These are phyloP conservation scores for Sanghuangporus weigelae DNA, from an alignment of 1,284 basidiomycete species.

Conservation along the genomic window DNA sequence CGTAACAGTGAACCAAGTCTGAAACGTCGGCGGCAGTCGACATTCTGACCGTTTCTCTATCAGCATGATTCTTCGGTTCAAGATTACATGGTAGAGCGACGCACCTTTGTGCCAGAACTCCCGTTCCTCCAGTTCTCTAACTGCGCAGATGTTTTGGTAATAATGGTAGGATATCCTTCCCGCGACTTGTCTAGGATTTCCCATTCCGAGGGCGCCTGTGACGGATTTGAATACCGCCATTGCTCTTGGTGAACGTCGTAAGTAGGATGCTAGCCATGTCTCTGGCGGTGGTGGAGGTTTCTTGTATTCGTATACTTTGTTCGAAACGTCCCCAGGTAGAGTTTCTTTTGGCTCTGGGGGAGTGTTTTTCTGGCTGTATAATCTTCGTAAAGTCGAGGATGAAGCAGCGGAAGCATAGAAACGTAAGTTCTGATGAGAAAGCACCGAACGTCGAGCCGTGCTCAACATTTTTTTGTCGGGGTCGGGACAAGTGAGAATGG, in stretches of 20 bases:
- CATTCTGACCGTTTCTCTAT: constrained; percentile 55
- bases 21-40: constrained; percentile 87
- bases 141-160: constrained; percentile 54
- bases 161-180: constrained; percentile 51
- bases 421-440: not conserved
- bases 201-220: constrained; percentile 54
- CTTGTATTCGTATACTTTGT: constrained; percentile 22
- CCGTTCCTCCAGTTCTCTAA: constrained; percentile 53
- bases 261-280: constrained; percentile 55
- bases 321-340: constrained; percentile 5
- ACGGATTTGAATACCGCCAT: constrained; percentile 46
- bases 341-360: not conserved
- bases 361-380: not conserved
- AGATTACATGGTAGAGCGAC: constrained; percentile 21
- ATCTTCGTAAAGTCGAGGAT: not conserved
- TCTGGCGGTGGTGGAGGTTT: constrained; percentile 22
- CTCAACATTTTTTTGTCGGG: constrained; percentile 4
- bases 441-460: constrained; percentile 8
- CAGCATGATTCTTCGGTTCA: not conserved
- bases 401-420: not conserved
- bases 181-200: constrained; percentile 54
- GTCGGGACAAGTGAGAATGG: not conserved
- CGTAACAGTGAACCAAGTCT: constrained; percentile 96
- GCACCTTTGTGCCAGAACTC: constrained; percentile 65
- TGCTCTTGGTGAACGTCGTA: constrained; percentile 47